These are phyloP conservation scores for Quercus berberidifolia DNA, from an alignment of 306 rosid species.

Conservation along the genomic window DNA sequence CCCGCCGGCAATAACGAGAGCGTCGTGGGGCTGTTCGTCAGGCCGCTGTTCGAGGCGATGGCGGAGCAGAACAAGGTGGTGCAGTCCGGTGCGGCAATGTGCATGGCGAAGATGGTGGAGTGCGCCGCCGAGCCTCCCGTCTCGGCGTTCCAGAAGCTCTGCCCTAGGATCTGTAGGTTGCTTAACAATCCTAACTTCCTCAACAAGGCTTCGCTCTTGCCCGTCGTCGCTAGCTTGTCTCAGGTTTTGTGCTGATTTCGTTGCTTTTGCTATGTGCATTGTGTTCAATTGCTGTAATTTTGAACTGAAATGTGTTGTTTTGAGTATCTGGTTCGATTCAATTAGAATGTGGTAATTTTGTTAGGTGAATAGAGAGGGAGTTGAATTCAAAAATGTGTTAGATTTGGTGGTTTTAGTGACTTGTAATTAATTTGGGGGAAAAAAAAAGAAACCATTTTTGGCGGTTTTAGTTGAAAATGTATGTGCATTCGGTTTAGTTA, in stretches of 20 bases:
- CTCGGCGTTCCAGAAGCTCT: conserved; percentile 74
- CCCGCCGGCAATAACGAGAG: conserved; percentile 5
- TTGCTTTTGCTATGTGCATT: neutral
- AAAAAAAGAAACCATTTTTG: too few species aligned
- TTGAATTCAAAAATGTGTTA: neutral
- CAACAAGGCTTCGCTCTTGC: conserved; percentile 74
- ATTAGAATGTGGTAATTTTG: neutral
- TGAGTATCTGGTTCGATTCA: too few species aligned
- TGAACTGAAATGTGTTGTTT: too few species aligned
- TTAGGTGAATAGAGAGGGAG: neutral
- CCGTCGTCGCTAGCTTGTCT: conserved; percentile 76
- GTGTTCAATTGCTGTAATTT: neutral
- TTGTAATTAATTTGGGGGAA: too few species aligned
- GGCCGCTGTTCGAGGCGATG: conserved; percentile 94
- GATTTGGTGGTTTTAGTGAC: too few species aligned
- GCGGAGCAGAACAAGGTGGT: conserved; percentile 82
- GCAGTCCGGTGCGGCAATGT: conserved; percentile 85
- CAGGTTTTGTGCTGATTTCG: conserved; percentile 44
- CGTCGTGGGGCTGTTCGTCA: conserved; percentile 77
- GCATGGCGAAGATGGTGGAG: conserved; percentile 88
- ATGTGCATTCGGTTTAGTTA: too few species aligned
- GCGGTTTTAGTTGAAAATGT: neutral
- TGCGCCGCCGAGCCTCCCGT: conserved; percentile 52
- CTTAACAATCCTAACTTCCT: conserved; percentile 74
- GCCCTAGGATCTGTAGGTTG: conserved; percentile 90